phyloP scores from a whole-genome alignment of 345 rosid genomes.

The Clarkia xantiana region DNA sequence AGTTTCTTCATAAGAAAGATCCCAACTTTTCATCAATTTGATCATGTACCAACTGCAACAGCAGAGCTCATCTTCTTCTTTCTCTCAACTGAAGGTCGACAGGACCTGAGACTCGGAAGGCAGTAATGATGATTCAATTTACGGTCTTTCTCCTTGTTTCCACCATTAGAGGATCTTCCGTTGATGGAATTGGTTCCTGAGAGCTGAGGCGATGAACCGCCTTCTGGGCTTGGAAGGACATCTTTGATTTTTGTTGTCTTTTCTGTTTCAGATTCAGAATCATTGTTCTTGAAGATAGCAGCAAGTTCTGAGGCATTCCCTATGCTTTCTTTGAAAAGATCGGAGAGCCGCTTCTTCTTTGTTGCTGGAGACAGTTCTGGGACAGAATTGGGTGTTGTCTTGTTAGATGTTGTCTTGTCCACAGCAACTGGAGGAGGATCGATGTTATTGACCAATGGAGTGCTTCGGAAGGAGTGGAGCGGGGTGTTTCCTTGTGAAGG shows the following conservation, averaged over 20 bases:
- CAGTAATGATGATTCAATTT: slow-evolving; percentile 25
- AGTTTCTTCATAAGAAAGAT: too few species aligned
- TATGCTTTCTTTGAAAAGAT: slow-evolving; percentile 53
- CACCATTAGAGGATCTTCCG: slow-evolving; percentile 35
- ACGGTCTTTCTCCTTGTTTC: slow-evolving; percentile 16
- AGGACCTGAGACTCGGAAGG: slow-evolving; percentile 58
- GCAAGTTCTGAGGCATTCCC: slow-evolving; percentile 18
- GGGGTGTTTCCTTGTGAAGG: slow-evolving; percentile 87
- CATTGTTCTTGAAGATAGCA: slow-evolving; percentile 10
- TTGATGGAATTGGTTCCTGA: slow-evolving; percentile 44
- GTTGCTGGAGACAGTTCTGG: slow-evolving; percentile 29
- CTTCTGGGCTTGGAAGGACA: slow-evolving; percentile 22
- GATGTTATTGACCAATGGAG: slow-evolving; percentile 21
- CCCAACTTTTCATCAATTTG: slow-evolving; percentile 4
- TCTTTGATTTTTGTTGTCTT: slow-evolving; percentile 18
- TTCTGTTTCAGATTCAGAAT: slow-evolving; percentile 2
- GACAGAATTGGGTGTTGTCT: slow-evolving; percentile 18
- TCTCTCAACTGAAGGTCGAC: slow-evolving; percentile 49
- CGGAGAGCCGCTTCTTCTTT: slow-evolving; percentile 65
- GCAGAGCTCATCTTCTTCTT: slow-evolving; percentile 56
- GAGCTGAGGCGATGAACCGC: slow-evolving; percentile 33
- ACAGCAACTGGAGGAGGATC: background rate
- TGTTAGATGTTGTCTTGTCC: slow-evolving; percentile 20
- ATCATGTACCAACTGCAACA: slow-evolving; percentile 17
- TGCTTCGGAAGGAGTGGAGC: slow-evolving; percentile 29